Percentiles rank a stretch among this genome's conserved stretches.
These are phyloP conservation scores for Hygrophila difformis DNA, from an alignment of 257 asterid genomes.

Conservation along the genomic window DNA sequence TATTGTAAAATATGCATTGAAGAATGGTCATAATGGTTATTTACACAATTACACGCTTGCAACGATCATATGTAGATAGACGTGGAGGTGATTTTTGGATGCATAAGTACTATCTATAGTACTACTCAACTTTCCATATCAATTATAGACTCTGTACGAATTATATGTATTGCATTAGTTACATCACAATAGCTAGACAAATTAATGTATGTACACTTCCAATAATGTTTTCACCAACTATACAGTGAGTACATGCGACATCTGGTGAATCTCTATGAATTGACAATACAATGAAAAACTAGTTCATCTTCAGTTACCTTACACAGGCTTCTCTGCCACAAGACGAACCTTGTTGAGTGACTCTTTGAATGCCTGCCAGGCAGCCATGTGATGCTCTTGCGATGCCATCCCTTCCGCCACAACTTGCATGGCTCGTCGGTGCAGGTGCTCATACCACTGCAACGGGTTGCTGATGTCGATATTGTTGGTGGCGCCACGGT, in stretches of 20 bases:
- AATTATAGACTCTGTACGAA: too few relatives aligned
- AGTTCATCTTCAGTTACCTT: not conserved
- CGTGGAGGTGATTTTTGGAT: too few relatives aligned
- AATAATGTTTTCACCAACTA: not conserved
- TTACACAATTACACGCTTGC: too few relatives aligned
- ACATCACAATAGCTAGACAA: not conserved
- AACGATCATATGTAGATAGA: too few relatives aligned
- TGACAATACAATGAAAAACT: not conserved
- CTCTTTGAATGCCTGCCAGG: slow-evolving; percentile 43
- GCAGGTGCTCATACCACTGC: slow-evolving; percentile 41
- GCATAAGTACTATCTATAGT: too few relatives aligned
- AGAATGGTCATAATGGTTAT: too few relatives aligned
- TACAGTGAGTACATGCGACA: too few relatives aligned
- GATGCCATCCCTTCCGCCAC: slow-evolving; percentile 42
- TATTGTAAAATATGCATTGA: too few relatives aligned
- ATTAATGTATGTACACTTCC: slow-evolving; percentile 16
- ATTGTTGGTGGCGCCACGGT: slow-evolving; percentile 27
- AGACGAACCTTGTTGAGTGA: slow-evolving; percentile 41
- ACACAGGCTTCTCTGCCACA: slow-evolving; percentile 25
- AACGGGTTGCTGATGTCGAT: slow-evolving; percentile 40
- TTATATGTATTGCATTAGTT: not conserved
- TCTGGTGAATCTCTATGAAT: too few relatives aligned
- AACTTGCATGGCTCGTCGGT: slow-evolving; percentile 44
- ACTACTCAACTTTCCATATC: too few relatives aligned
- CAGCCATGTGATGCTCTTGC: slow-evolving; percentile 36